Evolutionary conservation across 192 early-diverging fungal species (phyloP), one percentile per base, ranked within the genome.

Genomic region (Linnemannia zychae): DNA sequence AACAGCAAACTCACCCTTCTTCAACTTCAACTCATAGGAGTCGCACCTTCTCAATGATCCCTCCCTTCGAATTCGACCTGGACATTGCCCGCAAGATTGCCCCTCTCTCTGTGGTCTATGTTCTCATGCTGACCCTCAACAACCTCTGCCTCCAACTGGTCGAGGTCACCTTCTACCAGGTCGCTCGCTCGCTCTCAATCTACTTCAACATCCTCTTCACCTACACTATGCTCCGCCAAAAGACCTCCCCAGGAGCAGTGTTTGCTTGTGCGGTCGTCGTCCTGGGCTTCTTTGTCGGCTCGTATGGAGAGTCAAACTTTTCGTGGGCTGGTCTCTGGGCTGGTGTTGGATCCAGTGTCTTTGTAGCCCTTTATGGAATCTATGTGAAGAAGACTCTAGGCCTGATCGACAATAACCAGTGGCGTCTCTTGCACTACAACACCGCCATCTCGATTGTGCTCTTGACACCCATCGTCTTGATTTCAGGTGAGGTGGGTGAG

Each of bases 161-260:
- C 31, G 92, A 94, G 77, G 92, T 94, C 20, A 93, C 93, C 12
- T 94, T 93, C 80, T 94, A 94, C 77, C 93, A 94, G 86, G 92
- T 93, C 38, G 93, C 93, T 13, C 86, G 93, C 24, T 94, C 93
- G 22, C 80, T 94, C 37, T 92, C 93, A 31, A 94, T 94, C 79
- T 84, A 92, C 73, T 94, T 94, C 81, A 93, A 93, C 63, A 94
- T 94, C 49, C 24, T 93, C n/a, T 88, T 94, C 71, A 94, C 93
- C n/a, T 94, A 89, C 60, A 77, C 87, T 34, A 90, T 94, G 72
- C 87, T 94, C 31, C 87, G 89, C 17, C 90, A 89, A 47, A 87
- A 74, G 33, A 94, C 93, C 20, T 92, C 92, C 16, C 17, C 69
- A 13, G 63, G 81, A 12, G 92, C 93, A 48, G 82, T 93, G 67